phyloP scores from a whole-genome alignment of 345 rosid genomes.

The Raphanus sativus region DNA sequence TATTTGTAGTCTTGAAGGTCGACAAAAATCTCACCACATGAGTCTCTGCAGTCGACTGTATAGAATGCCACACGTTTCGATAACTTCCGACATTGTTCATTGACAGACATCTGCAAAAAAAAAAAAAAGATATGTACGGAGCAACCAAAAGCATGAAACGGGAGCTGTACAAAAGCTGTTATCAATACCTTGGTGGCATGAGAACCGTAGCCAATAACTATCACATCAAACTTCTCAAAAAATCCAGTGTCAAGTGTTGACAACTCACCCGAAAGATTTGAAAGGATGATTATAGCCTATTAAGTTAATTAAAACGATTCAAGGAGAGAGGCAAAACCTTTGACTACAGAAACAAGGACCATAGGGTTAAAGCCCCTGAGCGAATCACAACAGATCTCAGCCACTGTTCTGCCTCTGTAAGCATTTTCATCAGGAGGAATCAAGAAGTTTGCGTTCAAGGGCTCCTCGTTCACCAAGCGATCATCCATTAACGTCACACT shows the following conservation, averaged over 20 bases:
- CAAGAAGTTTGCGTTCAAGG: conserved; percentile 73
- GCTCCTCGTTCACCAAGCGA: conserved; percentile 56
- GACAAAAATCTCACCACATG: conserved; percentile 86
- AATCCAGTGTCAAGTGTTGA: conserved; percentile 54
- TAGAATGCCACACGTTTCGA: conserved; percentile 80
- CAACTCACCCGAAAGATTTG: conserved; percentile 61
- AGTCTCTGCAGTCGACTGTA: conserved; percentile 78
- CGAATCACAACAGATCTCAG: conserved; percentile 82
- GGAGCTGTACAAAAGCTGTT: background rate
- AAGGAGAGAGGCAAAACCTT: conserved; percentile 46
- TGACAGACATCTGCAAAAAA: conserved; percentile 58
- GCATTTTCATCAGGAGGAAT: conserved; percentile 61
- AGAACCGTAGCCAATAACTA: conserved; percentile 70
- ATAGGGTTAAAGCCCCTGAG: conserved; percentile 87
- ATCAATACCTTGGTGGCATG: conserved; percentile 56
- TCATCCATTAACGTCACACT: conserved; percentile 73
- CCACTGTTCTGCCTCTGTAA: conserved; percentile 59
- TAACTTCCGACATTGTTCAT: conserved; percentile 72
- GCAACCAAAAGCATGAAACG: background rate
- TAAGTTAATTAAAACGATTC: background rate
- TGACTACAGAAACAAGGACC: conserved; percentile 81
- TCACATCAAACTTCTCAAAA: conserved; percentile 71
- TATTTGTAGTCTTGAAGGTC: conserved; percentile 73
- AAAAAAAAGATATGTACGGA: background rate
- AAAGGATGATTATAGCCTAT: background rate